Evolutionary conservation across 1,284 basidiomycete genomes (phyloP).

Genomic region (Cutaneotrichosporon sp.): DNA sequence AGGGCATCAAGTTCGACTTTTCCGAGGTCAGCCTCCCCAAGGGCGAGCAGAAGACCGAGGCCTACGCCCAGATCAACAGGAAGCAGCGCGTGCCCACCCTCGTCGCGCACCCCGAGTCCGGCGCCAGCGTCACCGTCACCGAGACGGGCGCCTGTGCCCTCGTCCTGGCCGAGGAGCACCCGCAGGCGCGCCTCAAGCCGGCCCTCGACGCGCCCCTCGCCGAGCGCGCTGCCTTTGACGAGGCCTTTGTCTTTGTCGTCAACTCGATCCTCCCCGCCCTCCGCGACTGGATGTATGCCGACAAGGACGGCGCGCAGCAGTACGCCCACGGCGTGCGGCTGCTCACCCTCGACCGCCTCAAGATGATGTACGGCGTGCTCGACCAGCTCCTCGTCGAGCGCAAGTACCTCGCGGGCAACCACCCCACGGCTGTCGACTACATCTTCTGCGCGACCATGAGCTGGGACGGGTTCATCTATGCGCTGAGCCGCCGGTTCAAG

Average conservation of each 20-base stretch:
- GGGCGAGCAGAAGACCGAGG: slow-evolving; percentile 23
- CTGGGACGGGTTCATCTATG: slow-evolving; percentile 19
- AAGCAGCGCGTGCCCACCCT: slow-evolving; percentile 33
- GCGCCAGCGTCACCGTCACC: slow-evolving; percentile 15
- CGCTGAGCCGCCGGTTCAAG: neutral
- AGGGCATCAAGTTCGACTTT: slow-evolving; percentile 19
- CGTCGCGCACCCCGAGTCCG: slow-evolving; percentile 8
- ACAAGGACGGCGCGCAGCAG: slow-evolving; percentile 12
- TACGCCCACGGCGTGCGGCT: slow-evolving; percentile 17
- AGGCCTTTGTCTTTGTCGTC: slow-evolving; percentile 27
- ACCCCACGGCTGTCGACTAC: slow-evolving; percentile 16
- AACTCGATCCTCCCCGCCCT: slow-evolving; percentile 30
- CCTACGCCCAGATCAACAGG: slow-evolving; percentile 29
- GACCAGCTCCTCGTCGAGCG: slow-evolving; percentile 1
- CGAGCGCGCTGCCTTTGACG: slow-evolving; percentile 21
- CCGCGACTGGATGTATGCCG: slow-evolving; percentile 36
- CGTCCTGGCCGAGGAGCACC: slow-evolving; percentile 26
- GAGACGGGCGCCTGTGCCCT: slow-evolving; percentile 29
- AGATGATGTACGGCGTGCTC: slow-evolving; percentile 8
- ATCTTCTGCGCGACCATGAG: slow-evolving; percentile 16
- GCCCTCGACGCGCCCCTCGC: neutral
- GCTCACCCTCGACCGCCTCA: slow-evolving; percentile 18
- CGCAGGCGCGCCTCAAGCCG: slow-evolving; percentile 17
- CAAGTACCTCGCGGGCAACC: slow-evolving; percentile 11
- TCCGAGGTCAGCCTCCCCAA: slow-evolving; percentile 14